phyloP scores from a whole-genome alignment of 257 asterid species.

The Vinca minor region DNA sequence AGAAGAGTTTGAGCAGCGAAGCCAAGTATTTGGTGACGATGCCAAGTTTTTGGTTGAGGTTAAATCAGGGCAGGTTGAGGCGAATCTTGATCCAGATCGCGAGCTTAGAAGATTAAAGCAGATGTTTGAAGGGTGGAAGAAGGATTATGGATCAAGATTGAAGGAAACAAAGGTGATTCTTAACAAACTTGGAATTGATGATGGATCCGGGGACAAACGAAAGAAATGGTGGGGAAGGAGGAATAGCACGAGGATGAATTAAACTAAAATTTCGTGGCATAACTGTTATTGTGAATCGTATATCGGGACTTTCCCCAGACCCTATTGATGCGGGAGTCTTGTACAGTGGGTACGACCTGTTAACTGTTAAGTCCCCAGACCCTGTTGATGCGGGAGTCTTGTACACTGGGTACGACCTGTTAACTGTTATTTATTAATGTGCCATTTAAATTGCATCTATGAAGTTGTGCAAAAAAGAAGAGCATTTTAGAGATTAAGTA shows the following conservation, averaged over 20 bases:
- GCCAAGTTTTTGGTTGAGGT: no score
- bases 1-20: conserved; percentile 90
- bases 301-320: no score
- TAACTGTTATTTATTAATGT: not conserved
- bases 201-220: conserved; percentile 47
- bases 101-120: conserved; percentile 82
- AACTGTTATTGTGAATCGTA: no score
- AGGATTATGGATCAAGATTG: conserved; percentile 72
- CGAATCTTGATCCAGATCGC: conserved; percentile 72
- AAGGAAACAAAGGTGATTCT: conserved; percentile 86
- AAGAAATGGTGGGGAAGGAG: conserved; percentile 95
- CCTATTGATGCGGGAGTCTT: no score
- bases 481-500: conserved; percentile 11
- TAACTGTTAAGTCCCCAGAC: no score
- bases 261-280: conserved; percentile 3
- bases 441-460: not conserved
- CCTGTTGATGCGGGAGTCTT: no score
- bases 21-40: conserved; percentile 87
- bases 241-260: conserved; percentile 63
- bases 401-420: no score
- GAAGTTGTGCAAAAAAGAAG: conserved; percentile 4
- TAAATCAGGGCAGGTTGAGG: conserved; percentile 82
- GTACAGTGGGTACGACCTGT: no score
- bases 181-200: conserved; percentile 66
- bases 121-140: conserved; percentile 93